phyloP scores from a whole-genome alignment of 495 filamentous ascomycete species.

The Ascodesmis nigricans region DNA sequence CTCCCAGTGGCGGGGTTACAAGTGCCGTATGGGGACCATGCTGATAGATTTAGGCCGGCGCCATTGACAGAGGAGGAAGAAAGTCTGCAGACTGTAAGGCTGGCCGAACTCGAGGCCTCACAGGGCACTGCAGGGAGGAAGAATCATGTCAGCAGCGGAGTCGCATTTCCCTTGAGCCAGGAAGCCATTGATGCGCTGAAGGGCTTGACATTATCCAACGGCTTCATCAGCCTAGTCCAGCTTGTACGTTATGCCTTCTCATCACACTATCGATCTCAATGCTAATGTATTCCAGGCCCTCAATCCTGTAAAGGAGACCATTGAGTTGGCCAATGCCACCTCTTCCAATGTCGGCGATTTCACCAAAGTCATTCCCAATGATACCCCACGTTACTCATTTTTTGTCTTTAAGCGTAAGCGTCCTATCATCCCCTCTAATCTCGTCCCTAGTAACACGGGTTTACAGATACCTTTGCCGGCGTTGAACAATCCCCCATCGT shows the following conservation, averaged over 20 bases:
- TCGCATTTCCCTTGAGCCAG: constrained; percentile 38
- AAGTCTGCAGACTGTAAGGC: constrained; percentile 49
- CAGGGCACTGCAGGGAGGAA: constrained; percentile 29
- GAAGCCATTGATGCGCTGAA: constrained; percentile 44
- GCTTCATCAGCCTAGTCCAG: constrained; percentile 45
- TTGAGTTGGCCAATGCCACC: constrained; percentile 42
- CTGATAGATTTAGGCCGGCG: constrained; percentile 23
- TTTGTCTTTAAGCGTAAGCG: constrained; percentile 31
- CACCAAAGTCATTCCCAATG: constrained; percentile 40
- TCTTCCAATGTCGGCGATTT: constrained; percentile 24
- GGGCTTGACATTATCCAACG: constrained; percentile 32
- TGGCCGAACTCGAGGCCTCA: constrained; percentile 58
- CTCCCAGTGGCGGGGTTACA: neutral
- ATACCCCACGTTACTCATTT: constrained; percentile 75
- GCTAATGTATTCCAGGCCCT: constrained; percentile 34
- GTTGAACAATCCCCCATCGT: constrained; percentile 42
- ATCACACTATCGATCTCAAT: constrained; percentile 5
- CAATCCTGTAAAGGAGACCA: constrained; percentile 54
- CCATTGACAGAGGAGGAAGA: constrained; percentile 79
- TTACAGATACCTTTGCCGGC: constrained; percentile 31
- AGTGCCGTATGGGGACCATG: constrained; percentile 9
- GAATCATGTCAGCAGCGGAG: neutral
- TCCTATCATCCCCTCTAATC: neutral
- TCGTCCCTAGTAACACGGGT: constrained; percentile 21
- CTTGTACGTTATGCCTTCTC: constrained; percentile 35